phyloP scores from a whole-genome alignment of 2,329 filamentous ascomycete genomes.

The Aspergillus melleus region DNA sequence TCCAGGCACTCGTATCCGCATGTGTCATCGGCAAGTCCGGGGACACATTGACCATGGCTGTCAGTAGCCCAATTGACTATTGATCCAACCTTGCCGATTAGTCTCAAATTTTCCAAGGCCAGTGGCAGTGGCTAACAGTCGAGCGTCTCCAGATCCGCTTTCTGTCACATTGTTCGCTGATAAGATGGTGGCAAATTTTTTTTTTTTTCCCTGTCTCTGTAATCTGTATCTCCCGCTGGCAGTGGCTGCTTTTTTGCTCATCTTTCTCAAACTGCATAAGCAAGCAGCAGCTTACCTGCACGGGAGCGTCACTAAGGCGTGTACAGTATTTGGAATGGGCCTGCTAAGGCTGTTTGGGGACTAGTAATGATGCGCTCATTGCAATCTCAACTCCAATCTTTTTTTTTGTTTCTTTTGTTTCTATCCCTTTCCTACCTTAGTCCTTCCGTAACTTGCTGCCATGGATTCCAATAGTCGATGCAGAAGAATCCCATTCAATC shows the following conservation, averaged over 20 bases:
- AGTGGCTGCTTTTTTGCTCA: background rate
- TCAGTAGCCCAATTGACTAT: constrained; percentile 14
- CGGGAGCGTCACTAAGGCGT: background rate
- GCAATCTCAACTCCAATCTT: background rate
- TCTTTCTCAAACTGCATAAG: background rate
- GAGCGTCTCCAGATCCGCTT: constrained; percentile 14
- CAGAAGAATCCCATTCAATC: constrained; percentile 3
- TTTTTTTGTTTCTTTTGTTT: background rate
- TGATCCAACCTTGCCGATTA: constrained; percentile 10
- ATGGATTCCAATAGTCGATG: constrained; percentile 3
- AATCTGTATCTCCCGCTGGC: background rate
- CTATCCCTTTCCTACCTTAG: background rate
- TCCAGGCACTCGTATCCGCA: constrained; percentile 21
- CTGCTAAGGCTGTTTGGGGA: background rate
- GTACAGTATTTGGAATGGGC: constrained; percentile 3
- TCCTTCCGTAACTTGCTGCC: background rate
- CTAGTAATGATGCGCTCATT: background rate
- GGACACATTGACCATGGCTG: constrained; percentile 14
- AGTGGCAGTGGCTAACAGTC: background rate
- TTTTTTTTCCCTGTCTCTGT: background rate
- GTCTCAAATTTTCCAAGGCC: background rate
- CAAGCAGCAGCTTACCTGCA: background rate
- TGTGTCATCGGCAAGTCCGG: constrained; percentile 27
- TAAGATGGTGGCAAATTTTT: constrained; percentile 19
- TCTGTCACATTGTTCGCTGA: constrained; percentile 11